phyloP scores from a whole-genome alignment of 1,284 basidiomycete genomes.

The Baeospora myosura region DNA sequence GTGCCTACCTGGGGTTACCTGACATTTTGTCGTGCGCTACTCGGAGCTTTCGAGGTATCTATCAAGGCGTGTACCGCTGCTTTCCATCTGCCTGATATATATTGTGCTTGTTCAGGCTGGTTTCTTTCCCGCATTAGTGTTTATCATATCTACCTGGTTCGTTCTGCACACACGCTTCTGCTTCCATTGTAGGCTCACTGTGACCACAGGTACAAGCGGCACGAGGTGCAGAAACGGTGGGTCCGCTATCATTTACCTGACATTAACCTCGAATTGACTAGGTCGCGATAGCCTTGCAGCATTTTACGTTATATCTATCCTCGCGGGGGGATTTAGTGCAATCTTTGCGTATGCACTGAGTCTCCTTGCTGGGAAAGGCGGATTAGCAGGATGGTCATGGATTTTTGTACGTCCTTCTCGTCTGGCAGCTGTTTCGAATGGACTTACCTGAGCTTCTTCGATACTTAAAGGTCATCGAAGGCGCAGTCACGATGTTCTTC shows the following conservation, averaged over 20 bases:
- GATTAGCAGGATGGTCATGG: constrained; percentile 34
- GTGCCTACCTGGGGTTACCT: constrained; percentile 33
- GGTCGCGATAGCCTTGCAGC: constrained; percentile 27
- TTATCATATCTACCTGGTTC: constrained; percentile 40
- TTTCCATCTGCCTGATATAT: constrained; percentile 34
- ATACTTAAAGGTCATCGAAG: constrained; percentile 33
- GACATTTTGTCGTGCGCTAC: constrained; percentile 30
- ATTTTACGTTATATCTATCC: constrained; percentile 35
- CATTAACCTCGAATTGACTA: not conserved
- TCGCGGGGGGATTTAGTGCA: constrained; percentile 36
- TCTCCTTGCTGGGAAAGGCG: constrained; percentile 27
- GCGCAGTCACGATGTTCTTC: constrained; percentile 33
- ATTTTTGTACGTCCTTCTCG: constrained; percentile 32
- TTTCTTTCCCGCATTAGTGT: constrained; percentile 39
- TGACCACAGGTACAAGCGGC: constrained; percentile 33
- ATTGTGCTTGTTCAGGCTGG: constrained; percentile 32
- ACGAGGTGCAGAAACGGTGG: constrained; percentile 39
- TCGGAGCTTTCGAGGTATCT: constrained; percentile 37
- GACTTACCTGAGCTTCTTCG: not conserved
- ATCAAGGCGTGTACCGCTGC: constrained; percentile 17
- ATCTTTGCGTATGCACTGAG: constrained; percentile 36
- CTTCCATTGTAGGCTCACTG: constrained; percentile 1
- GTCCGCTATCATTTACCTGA: constrained; percentile 3
- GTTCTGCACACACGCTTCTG: constrained; percentile 5
- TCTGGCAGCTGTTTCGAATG: constrained; percentile 1